These are phyloP conservation scores for Iris pallida DNA, from an alignment of 116 monocot genomes.

Conservation along the genomic window DNA sequence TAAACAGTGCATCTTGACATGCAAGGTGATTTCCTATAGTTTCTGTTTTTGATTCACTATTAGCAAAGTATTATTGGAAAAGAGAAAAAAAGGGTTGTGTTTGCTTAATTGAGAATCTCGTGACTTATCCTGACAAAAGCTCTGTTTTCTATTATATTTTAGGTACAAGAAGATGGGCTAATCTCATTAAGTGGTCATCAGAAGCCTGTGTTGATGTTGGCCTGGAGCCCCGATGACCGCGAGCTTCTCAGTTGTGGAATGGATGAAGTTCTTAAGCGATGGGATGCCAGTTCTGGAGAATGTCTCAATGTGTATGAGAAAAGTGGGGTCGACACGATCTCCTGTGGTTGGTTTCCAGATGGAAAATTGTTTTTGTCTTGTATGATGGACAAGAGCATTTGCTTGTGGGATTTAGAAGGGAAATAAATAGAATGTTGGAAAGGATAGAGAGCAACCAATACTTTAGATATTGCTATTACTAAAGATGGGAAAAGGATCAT, in stretches of 20 bases:
- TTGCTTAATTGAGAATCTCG: neutral
- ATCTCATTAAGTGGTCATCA: conserved; percentile 56
- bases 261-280: conserved; percentile 67
- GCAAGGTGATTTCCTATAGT: no score
- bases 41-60: no score
- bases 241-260: conserved; percentile 80
- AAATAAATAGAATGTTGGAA: conserved; percentile 59
- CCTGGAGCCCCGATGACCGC: conserved; percentile 79
- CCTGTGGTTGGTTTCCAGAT: conserved; percentile 79
- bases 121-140: neutral
- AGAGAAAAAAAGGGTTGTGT: no score
- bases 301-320: conserved; percentile 61
- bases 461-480: conserved; percentile 57
- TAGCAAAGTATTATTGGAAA: no score
- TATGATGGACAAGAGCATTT: conserved; percentile 50
- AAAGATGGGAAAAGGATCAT: conserved; percentile 55
- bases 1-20: no score
- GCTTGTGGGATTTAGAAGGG: conserved; percentile 58
- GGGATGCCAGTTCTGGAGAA: conserved; percentile 63
- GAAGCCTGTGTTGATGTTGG: conserved; percentile 70
- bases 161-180: conserved; percentile 70
- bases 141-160: neutral
- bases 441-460: conserved; percentile 46
- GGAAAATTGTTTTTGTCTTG: conserved; percentile 53
- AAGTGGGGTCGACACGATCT: conserved; percentile 43